Percentiles rank a stretch among this genome's conserved stretches.
phyloP scores from a whole-genome alignment of 768 basidiomycete genomes.

The Agaricus sinodeliciosus region DNA sequence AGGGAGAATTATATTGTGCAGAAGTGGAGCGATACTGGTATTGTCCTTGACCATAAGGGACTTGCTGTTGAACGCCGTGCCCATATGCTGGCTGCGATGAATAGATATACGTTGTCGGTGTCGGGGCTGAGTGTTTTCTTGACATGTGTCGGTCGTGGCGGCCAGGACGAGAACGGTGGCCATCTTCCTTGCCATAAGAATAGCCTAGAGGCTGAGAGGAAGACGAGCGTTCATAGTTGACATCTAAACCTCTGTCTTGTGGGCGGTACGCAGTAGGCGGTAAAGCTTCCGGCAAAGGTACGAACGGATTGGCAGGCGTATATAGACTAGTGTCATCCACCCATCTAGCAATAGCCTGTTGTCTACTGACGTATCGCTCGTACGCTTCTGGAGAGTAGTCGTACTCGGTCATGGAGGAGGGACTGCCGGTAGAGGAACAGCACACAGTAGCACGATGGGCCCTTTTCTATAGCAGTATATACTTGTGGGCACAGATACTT shows the following conservation, averaged over 20 bases:
- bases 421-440: neutral
- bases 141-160: neutral
- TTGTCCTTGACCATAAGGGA: neutral
- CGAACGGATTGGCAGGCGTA: slow-evolving; percentile 7
- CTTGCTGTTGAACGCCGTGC: neutral
- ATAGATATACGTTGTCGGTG: neutral
- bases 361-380: slow-evolving; percentile 13
- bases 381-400: slow-evolving; percentile 15
- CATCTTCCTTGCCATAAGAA: neutral
- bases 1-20: neutral
- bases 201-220: neutral
- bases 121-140: neutral
- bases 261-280: neutral
- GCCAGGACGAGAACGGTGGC: neutral
- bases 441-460: too few species aligned
- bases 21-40: neutral
- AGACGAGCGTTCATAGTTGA: neutral
- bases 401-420: slow-evolving; percentile 14
- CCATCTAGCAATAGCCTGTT: slow-evolving; percentile 13
- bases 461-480: too few species aligned
- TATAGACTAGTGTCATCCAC: slow-evolving; percentile 10
- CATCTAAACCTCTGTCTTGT: neutral
- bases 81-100: neutral
- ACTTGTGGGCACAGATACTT: too few species aligned
- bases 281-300: neutral